A percentile compares a stretch with the other conserved stretches of the same genome.
phyloP scores from a whole-genome alignment of 148 eudicot species.

The Arbutus unedo region DNA sequence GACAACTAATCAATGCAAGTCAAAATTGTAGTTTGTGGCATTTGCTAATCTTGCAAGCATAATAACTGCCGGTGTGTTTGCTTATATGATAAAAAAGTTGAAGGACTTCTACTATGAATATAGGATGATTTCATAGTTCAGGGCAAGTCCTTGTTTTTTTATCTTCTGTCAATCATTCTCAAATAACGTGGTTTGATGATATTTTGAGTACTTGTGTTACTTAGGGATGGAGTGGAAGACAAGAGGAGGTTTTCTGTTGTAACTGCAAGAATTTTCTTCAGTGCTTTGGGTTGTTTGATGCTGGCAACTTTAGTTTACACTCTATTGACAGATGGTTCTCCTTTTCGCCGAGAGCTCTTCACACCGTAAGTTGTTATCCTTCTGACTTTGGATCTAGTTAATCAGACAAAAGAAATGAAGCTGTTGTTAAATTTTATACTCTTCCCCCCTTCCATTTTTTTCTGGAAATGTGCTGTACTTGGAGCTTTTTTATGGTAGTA shows the following conservation, averaged over 20 bases:
- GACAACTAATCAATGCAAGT: neutral
- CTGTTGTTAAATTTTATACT: neutral
- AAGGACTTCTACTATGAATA: neutral
- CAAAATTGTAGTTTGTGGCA: neutral
- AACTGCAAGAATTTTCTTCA: conserved; percentile 48
- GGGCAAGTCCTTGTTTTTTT: neutral
- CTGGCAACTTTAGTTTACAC: conserved; percentile 62
- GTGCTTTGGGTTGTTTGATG: conserved; percentile 65
- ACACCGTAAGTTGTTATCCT: conserved; percentile 55
- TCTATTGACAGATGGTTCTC: conserved; percentile 54
- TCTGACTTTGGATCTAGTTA: conserved; percentile 1
- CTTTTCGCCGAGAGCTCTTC: conserved; percentile 48
- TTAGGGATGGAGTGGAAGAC: conserved; percentile 42
- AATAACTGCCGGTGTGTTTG: neutral
- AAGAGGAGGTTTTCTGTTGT: conserved; percentile 40
- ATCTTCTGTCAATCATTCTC: neutral
- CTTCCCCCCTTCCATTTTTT: neutral
- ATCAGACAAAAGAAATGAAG: neutral
- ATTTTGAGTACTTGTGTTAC: neutral
- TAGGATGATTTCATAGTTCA: neutral
- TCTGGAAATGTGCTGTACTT: neutral
- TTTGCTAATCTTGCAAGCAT: neutral
- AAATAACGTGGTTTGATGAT: neutral
- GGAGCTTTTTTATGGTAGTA: neutral
- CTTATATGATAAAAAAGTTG: neutral